phyloP scores from a whole-genome alignment of 441 rosid genomes.

The Sinapis alba region DNA sequence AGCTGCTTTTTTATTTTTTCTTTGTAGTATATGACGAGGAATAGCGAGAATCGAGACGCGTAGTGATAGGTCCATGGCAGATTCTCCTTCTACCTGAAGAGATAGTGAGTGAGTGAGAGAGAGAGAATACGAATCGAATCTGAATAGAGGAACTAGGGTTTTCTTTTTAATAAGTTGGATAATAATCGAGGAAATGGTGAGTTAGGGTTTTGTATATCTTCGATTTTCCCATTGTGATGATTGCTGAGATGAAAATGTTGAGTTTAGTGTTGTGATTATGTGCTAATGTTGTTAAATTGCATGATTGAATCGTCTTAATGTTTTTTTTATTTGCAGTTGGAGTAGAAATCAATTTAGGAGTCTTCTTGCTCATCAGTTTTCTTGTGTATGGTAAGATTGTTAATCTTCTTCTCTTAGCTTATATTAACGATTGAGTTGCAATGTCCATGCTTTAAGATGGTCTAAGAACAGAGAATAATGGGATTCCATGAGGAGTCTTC shows the following conservation, averaged over 20 bases:
- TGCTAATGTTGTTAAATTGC: neutral
- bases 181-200: constrained; percentile 5
- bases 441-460: no score
- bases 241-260: constrained; percentile 43
- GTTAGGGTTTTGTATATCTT: constrained; percentile 24
- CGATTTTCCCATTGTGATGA: constrained; percentile 8
- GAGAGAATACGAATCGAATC: constrained; percentile 11
- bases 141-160: constrained; percentile 29
- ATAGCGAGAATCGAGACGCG: constrained; percentile 6
- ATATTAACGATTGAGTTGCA: neutral
- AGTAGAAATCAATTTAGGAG: neutral
- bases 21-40: neutral
- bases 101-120: constrained; percentile 12
- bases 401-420: neutral
- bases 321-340: neutral
- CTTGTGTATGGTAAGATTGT: neutral
- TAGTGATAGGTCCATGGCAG: constrained; percentile 20
- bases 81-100: constrained; percentile 25
- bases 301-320: neutral
- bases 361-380: no score
- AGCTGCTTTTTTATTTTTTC: neutral
- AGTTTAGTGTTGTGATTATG: neutral
- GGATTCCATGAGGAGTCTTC: neutral
- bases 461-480: neutral
- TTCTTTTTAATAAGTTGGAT: neutral